These are phyloP conservation scores for Pochonia chlamydosporia DNA, from an alignment of 2,329 filamentous ascomycete genomes.

Conservation along the genomic window DNA sequence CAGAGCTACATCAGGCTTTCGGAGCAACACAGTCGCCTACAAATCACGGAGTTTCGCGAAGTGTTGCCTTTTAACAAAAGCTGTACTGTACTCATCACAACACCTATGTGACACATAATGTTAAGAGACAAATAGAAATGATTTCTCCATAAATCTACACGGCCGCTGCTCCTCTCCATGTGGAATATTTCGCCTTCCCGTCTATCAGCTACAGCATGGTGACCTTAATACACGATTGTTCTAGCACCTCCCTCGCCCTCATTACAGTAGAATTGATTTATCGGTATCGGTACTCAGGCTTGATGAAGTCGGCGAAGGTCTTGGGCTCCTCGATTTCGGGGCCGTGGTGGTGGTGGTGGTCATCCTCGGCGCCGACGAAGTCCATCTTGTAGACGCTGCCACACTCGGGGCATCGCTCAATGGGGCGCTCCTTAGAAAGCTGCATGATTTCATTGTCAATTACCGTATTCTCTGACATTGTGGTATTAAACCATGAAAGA, in stretches of 20 bases:
- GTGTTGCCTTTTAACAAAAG: not conserved
- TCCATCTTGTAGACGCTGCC: slow-evolving; percentile 97
- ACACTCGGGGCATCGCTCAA: slow-evolving; percentile 96
- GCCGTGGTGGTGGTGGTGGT: slow-evolving; percentile 56
- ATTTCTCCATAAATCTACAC: slow-evolving; percentile 37
- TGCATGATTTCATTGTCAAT: slow-evolving; percentile 26
- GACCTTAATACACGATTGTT: slow-evolving; percentile 15
- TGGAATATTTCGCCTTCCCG: slow-evolving; percentile 14
- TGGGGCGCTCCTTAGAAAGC: slow-evolving; percentile 82
- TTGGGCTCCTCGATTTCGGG: slow-evolving; percentile 78
- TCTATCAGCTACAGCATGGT: slow-evolving; percentile 17
- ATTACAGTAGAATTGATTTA: slow-evolving; percentile 21
- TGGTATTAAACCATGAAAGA: not conserved
- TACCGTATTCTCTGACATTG: not conserved
- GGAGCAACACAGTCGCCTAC: not conserved
- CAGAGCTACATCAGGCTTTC: not conserved
- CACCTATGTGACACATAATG: slow-evolving; percentile 14
- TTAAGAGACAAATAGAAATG: slow-evolving; percentile 29
- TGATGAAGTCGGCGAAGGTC: slow-evolving; percentile 94
- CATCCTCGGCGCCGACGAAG: slow-evolving; percentile 79
- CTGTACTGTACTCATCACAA: too few species aligned
- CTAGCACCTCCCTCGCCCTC: slow-evolving; percentile 7
- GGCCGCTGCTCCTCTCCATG: slow-evolving; percentile 14
- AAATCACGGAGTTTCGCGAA: not conserved
- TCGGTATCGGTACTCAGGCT: slow-evolving; percentile 84